Percentiles rank a stretch among this genome's conserved stretches.
phyloP scores from a whole-genome alignment of 192 early-diverging fungal species.

The Linnemannia hyalina region DNA sequence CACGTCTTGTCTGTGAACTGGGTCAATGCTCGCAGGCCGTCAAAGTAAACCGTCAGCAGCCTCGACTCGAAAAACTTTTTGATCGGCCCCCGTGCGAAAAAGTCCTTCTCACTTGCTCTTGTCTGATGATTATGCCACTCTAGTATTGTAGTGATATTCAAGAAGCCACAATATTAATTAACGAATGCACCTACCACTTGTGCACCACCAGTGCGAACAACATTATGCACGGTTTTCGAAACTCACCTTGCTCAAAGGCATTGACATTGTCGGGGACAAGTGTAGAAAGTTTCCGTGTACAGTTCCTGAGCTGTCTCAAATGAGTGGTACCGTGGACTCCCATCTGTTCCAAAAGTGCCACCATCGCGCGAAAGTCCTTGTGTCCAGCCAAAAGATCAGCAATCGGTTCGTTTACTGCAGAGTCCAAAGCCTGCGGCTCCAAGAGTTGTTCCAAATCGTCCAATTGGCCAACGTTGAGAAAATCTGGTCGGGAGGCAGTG shows the following conservation, averaged over 20 bases:
- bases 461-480: conserved; percentile 32
- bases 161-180: background rate
- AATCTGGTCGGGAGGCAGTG: background rate
- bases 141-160: background rate
- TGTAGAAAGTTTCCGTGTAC: conserved; percentile 20
- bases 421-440: conserved; percentile 8
- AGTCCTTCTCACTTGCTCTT: conserved; percentile 45
- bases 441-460: conserved; percentile 30
- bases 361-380: conserved; percentile 38
- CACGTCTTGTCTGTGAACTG: conserved; percentile 39
- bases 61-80: conserved; percentile 50
- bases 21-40: conserved; percentile 19
- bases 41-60: conserved; percentile 36
- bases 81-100: conserved; percentile 44
- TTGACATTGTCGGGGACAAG: conserved; percentile 35
- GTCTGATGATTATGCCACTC: conserved; percentile 54
- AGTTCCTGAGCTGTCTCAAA: conserved; percentile 40
- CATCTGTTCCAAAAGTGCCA: conserved; percentile 33
- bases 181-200: background rate
- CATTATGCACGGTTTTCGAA: no score
- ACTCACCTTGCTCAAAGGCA: conserved; percentile 47
- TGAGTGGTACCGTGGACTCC: conserved; percentile 40
- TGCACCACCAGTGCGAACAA: background rate
- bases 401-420: background rate
- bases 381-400: conserved; percentile 38